A percentile compares a stretch with the other conserved stretches of the same genome.
Conservation (phyloP, 352 stramenopile genomes). For the Pythium dissotocum region DNA sequence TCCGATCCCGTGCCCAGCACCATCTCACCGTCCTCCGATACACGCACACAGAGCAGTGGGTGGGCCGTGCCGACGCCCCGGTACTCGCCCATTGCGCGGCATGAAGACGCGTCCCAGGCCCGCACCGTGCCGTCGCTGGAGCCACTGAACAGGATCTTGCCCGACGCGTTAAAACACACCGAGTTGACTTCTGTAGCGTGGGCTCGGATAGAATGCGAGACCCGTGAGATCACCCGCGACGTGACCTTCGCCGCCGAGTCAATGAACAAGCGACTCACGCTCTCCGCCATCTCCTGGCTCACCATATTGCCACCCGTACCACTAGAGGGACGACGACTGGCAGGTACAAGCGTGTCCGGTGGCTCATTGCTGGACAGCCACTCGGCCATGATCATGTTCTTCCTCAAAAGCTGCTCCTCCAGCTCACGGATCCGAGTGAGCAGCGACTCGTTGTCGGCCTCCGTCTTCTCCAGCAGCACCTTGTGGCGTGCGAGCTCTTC, state of each 20-base stretch:
- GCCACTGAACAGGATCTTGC: slow-evolving; percentile 80
- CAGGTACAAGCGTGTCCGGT: slow-evolving; percentile 18
- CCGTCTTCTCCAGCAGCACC: slow-evolving; percentile 48
- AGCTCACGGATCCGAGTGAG: slow-evolving; percentile 43
- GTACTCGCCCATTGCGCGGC: slow-evolving; percentile 67
- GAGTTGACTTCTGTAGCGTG: slow-evolving; percentile 86
- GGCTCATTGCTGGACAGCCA: slow-evolving; percentile 50
- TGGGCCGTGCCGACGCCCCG: slow-evolving; percentile 74
- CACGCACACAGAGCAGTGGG: slow-evolving; percentile 79
- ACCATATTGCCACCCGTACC: slow-evolving; percentile 28
- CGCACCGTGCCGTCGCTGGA: slow-evolving; percentile 83
- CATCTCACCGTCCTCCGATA: slow-evolving; percentile 73
- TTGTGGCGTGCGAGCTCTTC: slow-evolving; percentile 68
- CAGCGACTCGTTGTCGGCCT: slow-evolving; percentile 44
- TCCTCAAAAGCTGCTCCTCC: slow-evolving; percentile 57
- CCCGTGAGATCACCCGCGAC: slow-evolving; percentile 36
- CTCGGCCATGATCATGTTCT: slow-evolving; percentile 61
- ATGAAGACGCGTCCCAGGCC: slow-evolving; percentile 67
- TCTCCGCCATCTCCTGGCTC: slow-evolving; percentile 53
- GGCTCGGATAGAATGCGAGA: slow-evolving; percentile 64
- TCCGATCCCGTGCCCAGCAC: slow-evolving; percentile 82
- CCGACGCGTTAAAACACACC: slow-evolving; percentile 81
- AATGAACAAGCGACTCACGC: slow-evolving; percentile 43
- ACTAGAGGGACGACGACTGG: slow-evolving; percentile 4
- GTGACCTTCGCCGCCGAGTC: slow-evolving; percentile 20